A percentile compares a stretch with the other conserved stretches of the same genome.
These are phyloP conservation scores for Pogostemon cablin DNA, from an alignment of 257 asterid species.

Conservation along the genomic window DNA sequence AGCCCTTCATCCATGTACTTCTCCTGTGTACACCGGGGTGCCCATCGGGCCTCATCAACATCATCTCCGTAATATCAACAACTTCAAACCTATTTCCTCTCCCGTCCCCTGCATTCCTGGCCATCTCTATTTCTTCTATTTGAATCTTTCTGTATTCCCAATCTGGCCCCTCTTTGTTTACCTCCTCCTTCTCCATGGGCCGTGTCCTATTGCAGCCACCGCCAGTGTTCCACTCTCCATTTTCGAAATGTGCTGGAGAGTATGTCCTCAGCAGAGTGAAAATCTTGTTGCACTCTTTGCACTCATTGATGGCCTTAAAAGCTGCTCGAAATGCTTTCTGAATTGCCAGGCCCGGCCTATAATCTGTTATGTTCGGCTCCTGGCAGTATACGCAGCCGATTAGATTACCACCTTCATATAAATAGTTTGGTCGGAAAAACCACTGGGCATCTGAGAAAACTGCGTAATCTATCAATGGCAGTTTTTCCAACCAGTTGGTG, in stretches of 20 bases:
- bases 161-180: conserved; percentile 21
- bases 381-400: conserved; percentile 55
- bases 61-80: conserved; percentile 50
- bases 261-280: conserved; percentile 43
- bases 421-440: conserved; percentile 45
- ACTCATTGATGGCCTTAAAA: conserved; percentile 35
- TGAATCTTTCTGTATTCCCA: conserved; percentile 45
- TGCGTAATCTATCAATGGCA: conserved; percentile 46
- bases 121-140: conserved; percentile 46
- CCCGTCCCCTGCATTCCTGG: conserved; percentile 37
- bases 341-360: conserved; percentile 41
- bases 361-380: conserved; percentile 31
- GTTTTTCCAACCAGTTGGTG: conserved; percentile 43
- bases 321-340: conserved; percentile 42
- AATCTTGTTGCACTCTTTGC: conserved; percentile 38
- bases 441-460: conserved; percentile 53
- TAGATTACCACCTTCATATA: conserved; percentile 40
- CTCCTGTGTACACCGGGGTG: conserved; percentile 55
- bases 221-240: conserved; percentile 55
- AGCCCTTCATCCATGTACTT: conserved; percentile 47
- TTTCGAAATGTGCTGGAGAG: conserved; percentile 56
- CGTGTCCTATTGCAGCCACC: conserved; percentile 51
- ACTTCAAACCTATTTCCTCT: conserved; percentile 43
- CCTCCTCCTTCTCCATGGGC: conserved; percentile 35
- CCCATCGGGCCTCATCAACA: conserved; percentile 53